Conservation (phyloP, 2,329 filamentous ascomycete species). For the Phialophora verrucosa region DNA sequence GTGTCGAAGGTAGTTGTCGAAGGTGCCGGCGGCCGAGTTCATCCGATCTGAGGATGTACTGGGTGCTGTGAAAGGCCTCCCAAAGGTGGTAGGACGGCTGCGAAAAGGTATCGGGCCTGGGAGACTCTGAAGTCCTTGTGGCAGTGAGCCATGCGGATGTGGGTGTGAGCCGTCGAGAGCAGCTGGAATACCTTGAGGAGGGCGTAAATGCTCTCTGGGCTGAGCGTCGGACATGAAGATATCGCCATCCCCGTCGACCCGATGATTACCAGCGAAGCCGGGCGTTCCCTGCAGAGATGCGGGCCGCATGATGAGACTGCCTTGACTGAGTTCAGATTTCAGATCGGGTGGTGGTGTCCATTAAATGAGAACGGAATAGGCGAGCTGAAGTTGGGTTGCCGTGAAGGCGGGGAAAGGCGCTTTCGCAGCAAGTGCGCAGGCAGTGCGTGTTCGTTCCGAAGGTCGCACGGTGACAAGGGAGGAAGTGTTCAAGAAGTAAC, state of each 20-base stretch:
- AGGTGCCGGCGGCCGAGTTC: neutral
- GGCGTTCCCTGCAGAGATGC: neutral
- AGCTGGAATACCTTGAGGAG: neutral
- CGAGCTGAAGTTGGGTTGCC: neutral
- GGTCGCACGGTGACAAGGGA: neutral
- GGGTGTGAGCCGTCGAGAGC: neutral
- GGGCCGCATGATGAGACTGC: neutral
- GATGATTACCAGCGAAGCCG: neutral
- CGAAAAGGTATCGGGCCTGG: neutral
- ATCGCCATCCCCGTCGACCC: slow-evolving; percentile 5
- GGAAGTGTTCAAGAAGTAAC: neutral
- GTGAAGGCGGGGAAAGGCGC: neutral
- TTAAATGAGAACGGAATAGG: neutral
- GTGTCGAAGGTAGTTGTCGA: neutral
- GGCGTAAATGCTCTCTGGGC: neutral
- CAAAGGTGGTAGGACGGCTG: neutral
- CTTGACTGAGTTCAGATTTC: neutral
- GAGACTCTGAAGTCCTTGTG: neutral
- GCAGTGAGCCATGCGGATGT: neutral
- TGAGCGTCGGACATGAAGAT: slow-evolving; percentile 7
- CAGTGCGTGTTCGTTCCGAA: neutral
- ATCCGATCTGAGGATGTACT: neutral
- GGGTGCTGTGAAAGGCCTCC: neutral
- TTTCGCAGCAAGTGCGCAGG: neutral
- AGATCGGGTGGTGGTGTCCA: neutral